Percentiles rank a stretch among this genome's conserved stretches.
These are phyloP conservation scores for Tetrahymena malaccensis DNA, from an alignment of 73 alveolate species.

Conservation along the genomic window DNA sequence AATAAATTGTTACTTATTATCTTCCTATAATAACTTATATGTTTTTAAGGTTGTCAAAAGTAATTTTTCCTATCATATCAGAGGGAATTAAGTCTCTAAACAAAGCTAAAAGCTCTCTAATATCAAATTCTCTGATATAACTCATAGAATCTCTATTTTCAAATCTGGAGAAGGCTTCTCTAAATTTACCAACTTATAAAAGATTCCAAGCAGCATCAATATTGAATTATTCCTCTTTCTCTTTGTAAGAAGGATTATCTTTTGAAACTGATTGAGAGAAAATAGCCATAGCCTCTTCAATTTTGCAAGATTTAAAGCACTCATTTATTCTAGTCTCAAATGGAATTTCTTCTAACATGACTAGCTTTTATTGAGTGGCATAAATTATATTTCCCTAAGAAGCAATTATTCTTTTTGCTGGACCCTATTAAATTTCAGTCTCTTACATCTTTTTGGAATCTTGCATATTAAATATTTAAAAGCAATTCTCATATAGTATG, in stretches of 20 bases:
- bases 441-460: neutral
- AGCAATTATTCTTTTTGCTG: neutral
- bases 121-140: neutral
- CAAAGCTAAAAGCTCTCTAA: neutral
- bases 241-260: neutral
- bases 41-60: neutral
- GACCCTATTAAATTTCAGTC: neutral
- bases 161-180: neutral
- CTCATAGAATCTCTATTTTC: neutral
- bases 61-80: neutral
- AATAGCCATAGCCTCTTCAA: neutral
- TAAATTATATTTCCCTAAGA: neutral
- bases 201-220: neutral
- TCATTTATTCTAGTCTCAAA: neutral
- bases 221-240: neutral
- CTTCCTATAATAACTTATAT: neutral
- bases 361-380: neutral
- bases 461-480: neutral
- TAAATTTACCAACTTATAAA: neutral
- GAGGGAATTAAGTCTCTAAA: neutral
- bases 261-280: neutral
- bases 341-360: neutral
- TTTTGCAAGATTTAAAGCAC: neutral
- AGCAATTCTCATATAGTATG: neutral
- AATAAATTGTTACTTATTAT: neutral